Conservation (phyloP, 371 early-diverging fungal species). For the Circinella minor region DNA sequence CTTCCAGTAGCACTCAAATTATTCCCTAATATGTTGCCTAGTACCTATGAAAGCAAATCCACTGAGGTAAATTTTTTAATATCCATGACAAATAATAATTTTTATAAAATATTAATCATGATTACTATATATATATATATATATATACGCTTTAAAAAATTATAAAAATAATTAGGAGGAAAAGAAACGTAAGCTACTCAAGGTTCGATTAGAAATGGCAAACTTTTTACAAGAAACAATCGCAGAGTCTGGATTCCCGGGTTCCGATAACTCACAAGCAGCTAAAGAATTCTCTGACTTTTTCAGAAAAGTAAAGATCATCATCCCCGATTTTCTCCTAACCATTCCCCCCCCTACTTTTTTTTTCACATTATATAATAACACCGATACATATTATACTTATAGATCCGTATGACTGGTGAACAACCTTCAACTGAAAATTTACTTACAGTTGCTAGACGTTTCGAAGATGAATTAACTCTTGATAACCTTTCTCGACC, state of each 20-base stretch:
- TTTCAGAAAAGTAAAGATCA: conserved; percentile 70
- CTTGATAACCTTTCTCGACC: conserved; percentile 93
- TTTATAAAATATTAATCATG: neutral
- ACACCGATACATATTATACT: too few species aligned
- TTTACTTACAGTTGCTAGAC: conserved; percentile 81
- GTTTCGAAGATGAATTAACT: conserved; percentile 92
- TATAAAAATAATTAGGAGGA: conserved; percentile 67
- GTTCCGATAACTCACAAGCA: conserved; percentile 59
- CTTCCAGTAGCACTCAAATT: conserved; percentile 91
- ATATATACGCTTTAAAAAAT: too few species aligned
- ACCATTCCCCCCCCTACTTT: too few species aligned
- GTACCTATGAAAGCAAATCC: conserved; percentile 92
- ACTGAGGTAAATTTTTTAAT: conserved; percentile 53
- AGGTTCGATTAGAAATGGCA: conserved; percentile 94
- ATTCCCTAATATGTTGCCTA: conserved; percentile 97
- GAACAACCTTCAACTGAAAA: conserved; percentile 85
- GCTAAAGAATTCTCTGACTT: conserved; percentile 83
- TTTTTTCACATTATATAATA: too few species aligned
- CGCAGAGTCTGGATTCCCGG: conserved; percentile 78
- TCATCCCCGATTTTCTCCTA: neutral
- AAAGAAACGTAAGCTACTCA: conserved; percentile 85
- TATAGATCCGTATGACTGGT: conserved; percentile 85
- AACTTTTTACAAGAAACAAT: conserved; percentile 95
- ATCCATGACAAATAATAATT: neutral
- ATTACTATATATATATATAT: too few species aligned